phyloP scores from a whole-genome alignment of 129 eudicot species.

The Helianthus tuberosus region DNA sequence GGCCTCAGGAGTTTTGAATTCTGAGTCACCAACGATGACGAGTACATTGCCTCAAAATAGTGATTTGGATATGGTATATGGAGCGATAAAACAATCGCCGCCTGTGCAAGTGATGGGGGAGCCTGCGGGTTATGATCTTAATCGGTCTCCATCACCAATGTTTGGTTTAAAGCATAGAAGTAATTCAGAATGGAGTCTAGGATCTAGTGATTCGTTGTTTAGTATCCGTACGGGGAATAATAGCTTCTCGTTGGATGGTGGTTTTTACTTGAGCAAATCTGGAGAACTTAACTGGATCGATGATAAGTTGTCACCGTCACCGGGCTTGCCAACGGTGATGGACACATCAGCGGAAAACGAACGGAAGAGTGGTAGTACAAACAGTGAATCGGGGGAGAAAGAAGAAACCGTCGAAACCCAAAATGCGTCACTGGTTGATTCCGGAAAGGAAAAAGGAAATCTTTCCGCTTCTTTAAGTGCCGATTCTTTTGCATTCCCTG shows the following conservation, averaged over 20 bases:
- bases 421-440: conserved; percentile 15
- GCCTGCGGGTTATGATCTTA: conserved; percentile 49
- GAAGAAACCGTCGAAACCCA: conserved; percentile 26
- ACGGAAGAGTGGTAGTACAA: conserved; percentile 33
- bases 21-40: conserved; percentile 38
- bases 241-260: conserved; percentile 59
- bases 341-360: conserved; percentile 45
- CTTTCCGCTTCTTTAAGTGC: conserved; percentile 40
- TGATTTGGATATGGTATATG: conserved; percentile 20
- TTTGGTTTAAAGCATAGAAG: conserved; percentile 38
- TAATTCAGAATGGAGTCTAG: conserved; percentile 66
- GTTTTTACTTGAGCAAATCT: conserved; percentile 41
- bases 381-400: conserved; percentile 19
- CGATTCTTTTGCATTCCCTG: conserved; percentile 66
- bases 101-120: conserved; percentile 60
- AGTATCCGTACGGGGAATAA: conserved; percentile 74
- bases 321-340: conserved; percentile 40
- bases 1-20: conserved; percentile 13
- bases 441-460: conserved; percentile 23
- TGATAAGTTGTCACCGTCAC: conserved; percentile 31
- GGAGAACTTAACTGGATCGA: conserved; percentile 51
- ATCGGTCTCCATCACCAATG: conserved; percentile 53
- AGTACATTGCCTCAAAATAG: conserved; percentile 16
- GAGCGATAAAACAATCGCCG: conserved; percentile 51
- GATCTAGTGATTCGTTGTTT: conserved; percentile 76